Conservation (phyloP, 257 asterid genomes). For the Avicennia marina region DNA sequence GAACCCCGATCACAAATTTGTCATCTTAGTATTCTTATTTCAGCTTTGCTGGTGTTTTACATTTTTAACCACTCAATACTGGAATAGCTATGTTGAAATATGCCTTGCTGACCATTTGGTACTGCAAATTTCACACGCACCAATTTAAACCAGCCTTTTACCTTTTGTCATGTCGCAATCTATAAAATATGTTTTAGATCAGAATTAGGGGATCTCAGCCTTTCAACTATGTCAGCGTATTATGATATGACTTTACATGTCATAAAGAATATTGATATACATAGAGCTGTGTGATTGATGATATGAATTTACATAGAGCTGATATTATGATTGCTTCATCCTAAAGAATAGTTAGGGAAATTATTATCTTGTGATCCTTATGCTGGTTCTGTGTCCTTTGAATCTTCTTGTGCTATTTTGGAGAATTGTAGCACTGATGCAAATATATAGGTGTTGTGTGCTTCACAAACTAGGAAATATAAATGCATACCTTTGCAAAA, state of each 20-base stretch:
- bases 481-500: too few relatives aligned
- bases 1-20: slow-evolving; percentile 1
- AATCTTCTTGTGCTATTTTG: neutral
- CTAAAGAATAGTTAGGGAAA: neutral
- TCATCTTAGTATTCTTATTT: neutral
- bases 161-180: neutral
- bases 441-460: too few relatives aligned
- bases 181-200: neutral
- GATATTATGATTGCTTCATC: slow-evolving; percentile 1
- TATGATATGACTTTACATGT: too few relatives aligned
- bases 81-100: neutral
- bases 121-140: neutral
- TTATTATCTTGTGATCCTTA: neutral
- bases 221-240: too few relatives aligned
- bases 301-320: neutral
- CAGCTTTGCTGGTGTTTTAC: neutral
- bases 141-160: neutral
- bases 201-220: neutral
- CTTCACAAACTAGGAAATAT: too few relatives aligned
- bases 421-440: neutral
- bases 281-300: neutral
- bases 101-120: slow-evolving; percentile 2
- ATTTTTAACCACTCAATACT: neutral
- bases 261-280: neutral
- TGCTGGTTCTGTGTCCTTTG: neutral